These are phyloP conservation scores for Cercospora berteroae DNA, from an alignment of 2,329 filamentous ascomycete genomes.

Conservation along the genomic window DNA sequence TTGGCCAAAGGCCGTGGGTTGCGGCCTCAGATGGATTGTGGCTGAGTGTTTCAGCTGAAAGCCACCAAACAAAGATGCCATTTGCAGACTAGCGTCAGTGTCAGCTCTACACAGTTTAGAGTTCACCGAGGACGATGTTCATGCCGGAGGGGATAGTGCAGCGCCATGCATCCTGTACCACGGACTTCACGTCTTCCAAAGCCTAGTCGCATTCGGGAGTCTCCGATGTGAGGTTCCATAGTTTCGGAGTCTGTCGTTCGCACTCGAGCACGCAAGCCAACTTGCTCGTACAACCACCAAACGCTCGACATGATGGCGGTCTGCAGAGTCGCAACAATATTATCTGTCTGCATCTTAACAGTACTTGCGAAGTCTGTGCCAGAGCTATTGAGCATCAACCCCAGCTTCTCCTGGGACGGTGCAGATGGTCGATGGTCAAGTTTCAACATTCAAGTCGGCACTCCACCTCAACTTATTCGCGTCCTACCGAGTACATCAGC, in stretches of 20 bases:
- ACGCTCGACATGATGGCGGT: not conserved
- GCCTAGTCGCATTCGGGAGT: not conserved
- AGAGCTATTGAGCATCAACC: not conserved
- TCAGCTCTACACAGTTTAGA: not conserved
- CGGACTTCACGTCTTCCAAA: not conserved
- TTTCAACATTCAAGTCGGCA: slow-evolving; percentile 30
- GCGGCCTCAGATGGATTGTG: not conserved
- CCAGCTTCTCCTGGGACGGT: slow-evolving; percentile 20
- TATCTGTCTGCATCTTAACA: not conserved
- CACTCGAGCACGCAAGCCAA: not conserved
- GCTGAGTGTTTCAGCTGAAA: not conserved
- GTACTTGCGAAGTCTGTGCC: not conserved
- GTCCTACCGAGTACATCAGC: slow-evolving; percentile 30
- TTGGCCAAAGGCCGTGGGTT: not conserved
- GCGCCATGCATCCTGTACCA: not conserved
- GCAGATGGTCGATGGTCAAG: slow-evolving; percentile 30
- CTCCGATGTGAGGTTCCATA: not conserved
- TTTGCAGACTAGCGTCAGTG: not conserved
- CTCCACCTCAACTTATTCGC: slow-evolving; percentile 24
- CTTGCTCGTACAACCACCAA: not conserved
- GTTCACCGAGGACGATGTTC: not conserved
- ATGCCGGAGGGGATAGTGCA: not conserved
- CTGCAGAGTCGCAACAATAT: not conserved
- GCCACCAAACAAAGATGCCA: not conserved
- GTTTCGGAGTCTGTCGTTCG: not conserved